Conservation (phyloP, 768 basidiomycete species). For the Boletus edulis region DNA sequence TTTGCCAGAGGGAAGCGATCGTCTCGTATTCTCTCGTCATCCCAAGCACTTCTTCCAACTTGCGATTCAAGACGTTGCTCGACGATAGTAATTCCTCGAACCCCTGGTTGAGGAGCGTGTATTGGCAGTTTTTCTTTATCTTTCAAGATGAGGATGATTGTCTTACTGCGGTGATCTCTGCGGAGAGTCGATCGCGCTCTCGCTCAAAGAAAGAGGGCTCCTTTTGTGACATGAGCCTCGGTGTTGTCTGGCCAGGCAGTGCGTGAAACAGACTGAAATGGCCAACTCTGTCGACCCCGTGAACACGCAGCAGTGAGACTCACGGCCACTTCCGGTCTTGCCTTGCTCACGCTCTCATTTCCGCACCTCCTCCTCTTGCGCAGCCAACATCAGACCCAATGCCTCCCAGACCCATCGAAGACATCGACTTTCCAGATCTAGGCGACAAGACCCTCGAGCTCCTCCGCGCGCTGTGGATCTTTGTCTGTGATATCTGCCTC, state of each 20-base stretch:
- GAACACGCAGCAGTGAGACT: no score
- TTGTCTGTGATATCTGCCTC: conserved; percentile 2
- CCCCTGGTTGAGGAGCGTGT: conserved; percentile 43
- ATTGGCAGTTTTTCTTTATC: background rate
- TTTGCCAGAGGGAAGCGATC: conserved; percentile 81
- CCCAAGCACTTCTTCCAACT: conserved; percentile 87
- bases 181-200: conserved; percentile 71
- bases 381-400: no score
- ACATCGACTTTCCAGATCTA: conserved; percentile 17
- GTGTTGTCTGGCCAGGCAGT: background rate
- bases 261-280: background rate
- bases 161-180: conserved; percentile 71
- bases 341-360: no score
- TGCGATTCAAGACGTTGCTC: conserved; percentile 84
- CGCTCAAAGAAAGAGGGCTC: conserved; percentile 71
- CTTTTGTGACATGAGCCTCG: conserved; percentile 24
- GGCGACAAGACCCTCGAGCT: conserved; percentile 14
- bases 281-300: no score
- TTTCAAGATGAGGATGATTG: background rate
- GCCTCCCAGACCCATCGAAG: conserved; percentile 9
- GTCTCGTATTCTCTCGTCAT: conserved; percentile 93
- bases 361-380: no score
- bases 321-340: no score
- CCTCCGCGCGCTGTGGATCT: conserved; percentile 6
- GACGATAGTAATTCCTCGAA: conserved; percentile 87